Evolutionary conservation across 164 flowering plant species (phyloP), one percentile per base, ranked within the genome.

Genomic region (Brasenia schreberi): DNA sequence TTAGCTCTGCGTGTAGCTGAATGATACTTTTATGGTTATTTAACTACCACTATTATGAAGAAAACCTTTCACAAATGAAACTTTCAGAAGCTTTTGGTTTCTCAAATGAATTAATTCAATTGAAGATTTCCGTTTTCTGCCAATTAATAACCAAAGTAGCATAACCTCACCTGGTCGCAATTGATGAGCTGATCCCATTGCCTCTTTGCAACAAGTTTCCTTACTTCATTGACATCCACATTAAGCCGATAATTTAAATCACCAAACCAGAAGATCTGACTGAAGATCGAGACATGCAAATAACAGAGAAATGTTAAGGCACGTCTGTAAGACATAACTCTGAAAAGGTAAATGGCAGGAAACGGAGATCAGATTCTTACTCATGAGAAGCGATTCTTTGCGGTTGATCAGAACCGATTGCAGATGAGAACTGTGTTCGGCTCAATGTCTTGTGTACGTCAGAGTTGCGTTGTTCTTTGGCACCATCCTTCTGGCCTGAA

Each of bases 191-290:
- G 83, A 72, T 79, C 81, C 98, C 98, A 94, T 62, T 75, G 76
- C 77, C 81, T 83, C 65, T 33, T 62, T 33, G 82, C 85, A 62
- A 87, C 88, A 53, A 87, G 89, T 80, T 81, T 84, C 79, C 97
- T 79, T 23, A 91, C 81, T 43, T 94, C 89, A 6, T 77, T 62
- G 66, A 89, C 97, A 77, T 70, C 59, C 93, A 86, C 78, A 67
- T 84, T 85, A 66, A 94, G 84, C 64, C 98, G 97, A 74, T 91
- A 94, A 68, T 94, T 94, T 81, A 94, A 75, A 74, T 94, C 98
- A 16, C 96, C 98, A 73, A 94, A 88, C 98, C 96, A 94, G 82
- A 94, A 94, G 69, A 91, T 86, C 73, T 89, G 83, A 71, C 98
- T 94, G 93, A 72, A 49, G 4, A 14, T 9, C 14, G 56, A 49